Evolutionary conservation across 2,329 filamentous ascomycete genomes (phyloP).

Genomic region (Ceratocystis variospora): DNA sequence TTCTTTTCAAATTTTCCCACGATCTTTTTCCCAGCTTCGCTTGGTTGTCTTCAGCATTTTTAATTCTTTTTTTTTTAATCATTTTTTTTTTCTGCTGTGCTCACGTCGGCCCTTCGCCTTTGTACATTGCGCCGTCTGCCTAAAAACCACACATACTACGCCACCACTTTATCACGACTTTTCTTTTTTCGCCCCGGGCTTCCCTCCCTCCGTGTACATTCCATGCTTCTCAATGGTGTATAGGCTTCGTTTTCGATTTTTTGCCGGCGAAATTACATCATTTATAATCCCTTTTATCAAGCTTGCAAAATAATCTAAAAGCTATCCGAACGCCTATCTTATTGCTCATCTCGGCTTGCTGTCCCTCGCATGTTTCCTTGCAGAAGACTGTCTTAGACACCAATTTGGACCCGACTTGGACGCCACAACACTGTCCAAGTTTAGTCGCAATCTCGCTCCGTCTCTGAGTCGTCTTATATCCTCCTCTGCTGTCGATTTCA

Average conservation of each 20-base stretch:
- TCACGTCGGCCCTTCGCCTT: slow-evolving; percentile 3
- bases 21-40: neutral
- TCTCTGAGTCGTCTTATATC: neutral
- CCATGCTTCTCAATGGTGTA: no score
- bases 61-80: neutral
- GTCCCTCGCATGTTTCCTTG: slow-evolving; percentile 2
- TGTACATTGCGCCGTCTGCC: neutral
- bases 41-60: neutral
- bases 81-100: neutral
- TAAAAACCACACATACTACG: neutral
- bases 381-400: slow-evolving; percentile 11
- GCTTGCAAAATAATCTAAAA: neutral
- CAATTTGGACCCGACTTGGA: neutral
- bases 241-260: no score
- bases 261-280: no score
- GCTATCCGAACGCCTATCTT: neutral
- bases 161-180: neutral
- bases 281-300: no score
- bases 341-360: neutral
- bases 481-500: slow-evolving; percentile 8
- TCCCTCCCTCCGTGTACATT: neutral
- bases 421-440: neutral
- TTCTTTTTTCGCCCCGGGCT: neutral
- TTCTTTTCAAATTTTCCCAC: slow-evolving; percentile 8
- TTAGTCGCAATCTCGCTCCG: neutral